Conservation (phyloP, 73 alveolate species). For the Uronychia binucleata region DNA sequence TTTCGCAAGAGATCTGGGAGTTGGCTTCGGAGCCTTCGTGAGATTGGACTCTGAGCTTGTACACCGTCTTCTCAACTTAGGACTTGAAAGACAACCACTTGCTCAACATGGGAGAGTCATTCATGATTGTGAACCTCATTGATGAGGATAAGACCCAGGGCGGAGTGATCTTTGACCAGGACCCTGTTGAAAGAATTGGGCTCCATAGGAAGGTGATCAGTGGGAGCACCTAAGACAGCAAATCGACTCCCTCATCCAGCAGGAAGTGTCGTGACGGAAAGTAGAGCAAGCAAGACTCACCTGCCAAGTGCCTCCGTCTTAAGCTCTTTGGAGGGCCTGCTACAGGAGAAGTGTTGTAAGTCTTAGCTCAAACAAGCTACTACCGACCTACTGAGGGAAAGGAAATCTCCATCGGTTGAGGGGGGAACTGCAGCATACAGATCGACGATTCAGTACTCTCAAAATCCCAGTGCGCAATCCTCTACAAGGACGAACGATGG, state of each 20-base stretch:
- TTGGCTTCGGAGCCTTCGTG: conserved; percentile 92
- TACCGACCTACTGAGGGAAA: conserved; percentile 25
- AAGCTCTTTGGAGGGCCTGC: conserved; percentile 64
- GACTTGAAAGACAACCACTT: conserved; percentile 77
- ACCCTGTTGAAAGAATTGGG: conserved; percentile 4
- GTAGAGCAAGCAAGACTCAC: too few species aligned
- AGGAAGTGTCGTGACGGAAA: too few species aligned
- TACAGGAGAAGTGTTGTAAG: conserved; percentile 51
- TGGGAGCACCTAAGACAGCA: background rate
- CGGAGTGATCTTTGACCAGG: background rate
- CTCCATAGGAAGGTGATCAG: background rate
- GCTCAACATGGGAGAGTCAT: conserved; percentile 90
- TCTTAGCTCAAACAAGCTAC: background rate
- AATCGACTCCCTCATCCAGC: too few species aligned
- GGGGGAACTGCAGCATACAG: conserved; percentile 70
- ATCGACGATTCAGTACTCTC: conserved; percentile 84
- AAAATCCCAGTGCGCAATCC: conserved; percentile 70
- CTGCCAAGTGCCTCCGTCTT: conserved; percentile 24
- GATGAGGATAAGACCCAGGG: conserved; percentile 1
- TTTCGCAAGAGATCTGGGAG: conserved; percentile 75
- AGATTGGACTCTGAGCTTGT: conserved; percentile 71
- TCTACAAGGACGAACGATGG: conserved; percentile 45
- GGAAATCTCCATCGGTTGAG: conserved; percentile 71
- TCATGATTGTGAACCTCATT: conserved; percentile 68
- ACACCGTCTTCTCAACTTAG: background rate